Base-by-base conservation (phyloP, 352 stramenopile genomes). In the Phytophthora pluvialis region DNA sequence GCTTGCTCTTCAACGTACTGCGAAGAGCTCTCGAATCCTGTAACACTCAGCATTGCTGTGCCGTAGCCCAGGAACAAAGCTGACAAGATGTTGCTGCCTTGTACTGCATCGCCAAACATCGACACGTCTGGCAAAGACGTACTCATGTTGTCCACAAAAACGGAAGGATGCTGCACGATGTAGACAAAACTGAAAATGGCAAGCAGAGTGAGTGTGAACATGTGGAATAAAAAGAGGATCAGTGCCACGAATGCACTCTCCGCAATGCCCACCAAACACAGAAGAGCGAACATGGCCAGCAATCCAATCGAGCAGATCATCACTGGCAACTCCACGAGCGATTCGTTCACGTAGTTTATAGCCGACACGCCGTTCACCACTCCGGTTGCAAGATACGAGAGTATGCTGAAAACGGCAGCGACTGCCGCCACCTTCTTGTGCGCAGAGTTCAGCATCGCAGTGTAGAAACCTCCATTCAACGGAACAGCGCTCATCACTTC, bases 341-440 rank as follows among this genome's bases (percentile, higher is more conserved):
- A 91, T 63, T 86, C 59, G 43, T 73, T 73, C 12, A 97, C 72
- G 70, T 97, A 97, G 26, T 78, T 85, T 29, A 96, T 71, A 2
- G 84, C 89, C 36, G 86, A 89, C 12, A 84, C 79, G 46, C 40
- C 40, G 6, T 46, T 46, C 16, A 46, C 40, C 40, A 89, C 79
- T n/a, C 81, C 91, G 3, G 91, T 97, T 2, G 89, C 89, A n/a
- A 97, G 68, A 75, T 97, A 97, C 9, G 86, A 91, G 32, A 97
- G 73, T 33, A 97, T 84, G 21, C 83, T 81, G 40, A 97, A 84
- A 11, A 46, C 40, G 4, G 40, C 40, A 13, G 84, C 86, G 8
- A 95, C 62, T 3, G 87, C 85, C 15, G 91, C 91, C n/a, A 93
- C 66, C 54, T 85, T 80, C 69, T 97, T 97, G 7, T 72, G 86